Evolutionary conservation across 108 stramenopile genomes (phyloP), one percentile per base, ranked within the genome.

Genomic region (Hondaea fermentalgiana): DNA sequence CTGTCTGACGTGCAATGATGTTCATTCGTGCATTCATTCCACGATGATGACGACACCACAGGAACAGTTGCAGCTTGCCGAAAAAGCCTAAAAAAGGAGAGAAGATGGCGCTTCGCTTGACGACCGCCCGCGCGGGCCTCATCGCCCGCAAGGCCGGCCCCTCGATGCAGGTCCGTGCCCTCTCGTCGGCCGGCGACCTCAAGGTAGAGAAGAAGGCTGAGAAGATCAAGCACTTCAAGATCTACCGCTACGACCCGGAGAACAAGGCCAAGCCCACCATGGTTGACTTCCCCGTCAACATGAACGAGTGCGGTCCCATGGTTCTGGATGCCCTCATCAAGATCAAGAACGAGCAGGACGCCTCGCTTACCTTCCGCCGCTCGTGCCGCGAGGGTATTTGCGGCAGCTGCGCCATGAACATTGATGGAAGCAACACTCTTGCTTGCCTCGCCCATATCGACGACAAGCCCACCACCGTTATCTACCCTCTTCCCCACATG

Each of bases 401-500:
- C 89, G 98, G 98, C 90, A 95, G 95, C 4, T 99, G 98, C 91
- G 97, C 98, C 92, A 99, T 99, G 98, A 99, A 99, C 92, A 98
- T 99, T 90, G 94, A 98, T 90, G 98, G 98, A n/a, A 92, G 90
- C 91, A 99, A 99, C 92, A 97, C 96, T 8, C 91, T 99, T 87
- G 89, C 89, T 23, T 89, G 89, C 93, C 94, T 99, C 55, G 94
- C 94, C 87, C 97, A 97, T 93, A 98, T 99, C 92, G 96, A 98
- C 42, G 76, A 90, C 57, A 92, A 88, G 72, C 72, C 72, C 57
- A 92, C 92, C 58, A 91, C 90, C 29, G 93, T 93, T 93, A 96
- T 99, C 91, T 97, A 99, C 93, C 98, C 98, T 2, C 93, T 99
- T 87, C 98, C 98, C 6, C 98, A 99, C 96, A 99, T 99, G 98